phyloP scores from a whole-genome alignment of 176 grass and related monocot species.

The Oryza punctata region DNA sequence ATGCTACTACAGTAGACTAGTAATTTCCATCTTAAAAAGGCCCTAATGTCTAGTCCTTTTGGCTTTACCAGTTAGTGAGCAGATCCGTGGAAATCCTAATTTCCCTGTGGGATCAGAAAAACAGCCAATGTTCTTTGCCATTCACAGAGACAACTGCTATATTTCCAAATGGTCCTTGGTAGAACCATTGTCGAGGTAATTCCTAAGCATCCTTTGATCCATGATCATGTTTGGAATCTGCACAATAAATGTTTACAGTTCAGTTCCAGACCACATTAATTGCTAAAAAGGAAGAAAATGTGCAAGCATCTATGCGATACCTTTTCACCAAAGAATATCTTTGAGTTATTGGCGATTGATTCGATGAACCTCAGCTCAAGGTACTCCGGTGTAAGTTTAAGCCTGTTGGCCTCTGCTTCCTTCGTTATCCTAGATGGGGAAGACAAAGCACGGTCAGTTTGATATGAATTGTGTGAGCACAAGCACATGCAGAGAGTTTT shows the following conservation, averaged over 20 bases:
- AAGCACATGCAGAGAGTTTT: background rate
- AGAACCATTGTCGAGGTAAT: conserved; percentile 10
- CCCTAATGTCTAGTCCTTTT: conserved; percentile 15
- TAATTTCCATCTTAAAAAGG: background rate
- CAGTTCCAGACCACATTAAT: background rate
- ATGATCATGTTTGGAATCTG: conserved; percentile 40
- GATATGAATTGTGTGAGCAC: background rate
- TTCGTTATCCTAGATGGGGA: conserved; percentile 66
- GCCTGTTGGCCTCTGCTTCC: conserved; percentile 91
- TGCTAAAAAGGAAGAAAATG: conserved; percentile 24
- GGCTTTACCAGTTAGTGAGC: background rate
- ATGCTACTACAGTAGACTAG: conserved; percentile 11
- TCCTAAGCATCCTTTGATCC: conserved; percentile 40
- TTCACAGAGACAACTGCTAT: conserved; percentile 11
- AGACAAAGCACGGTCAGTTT: background rate
- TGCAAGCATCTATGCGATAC: conserved; percentile 32
- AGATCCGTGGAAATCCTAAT: conserved; percentile 22
- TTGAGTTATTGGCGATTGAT: conserved; percentile 90
- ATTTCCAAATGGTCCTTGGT: conserved; percentile 40
- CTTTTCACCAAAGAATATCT: conserved; percentile 98
- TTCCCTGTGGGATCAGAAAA: conserved; percentile 26
- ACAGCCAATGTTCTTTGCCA: background rate
- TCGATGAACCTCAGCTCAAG: conserved; percentile 96
- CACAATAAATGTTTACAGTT: conserved; percentile 16
- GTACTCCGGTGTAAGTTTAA: conserved; percentile 92